phyloP scores from a whole-genome alignment of 2,329 filamentous ascomycete genomes.

The Colletotrichum eleusines region DNA sequence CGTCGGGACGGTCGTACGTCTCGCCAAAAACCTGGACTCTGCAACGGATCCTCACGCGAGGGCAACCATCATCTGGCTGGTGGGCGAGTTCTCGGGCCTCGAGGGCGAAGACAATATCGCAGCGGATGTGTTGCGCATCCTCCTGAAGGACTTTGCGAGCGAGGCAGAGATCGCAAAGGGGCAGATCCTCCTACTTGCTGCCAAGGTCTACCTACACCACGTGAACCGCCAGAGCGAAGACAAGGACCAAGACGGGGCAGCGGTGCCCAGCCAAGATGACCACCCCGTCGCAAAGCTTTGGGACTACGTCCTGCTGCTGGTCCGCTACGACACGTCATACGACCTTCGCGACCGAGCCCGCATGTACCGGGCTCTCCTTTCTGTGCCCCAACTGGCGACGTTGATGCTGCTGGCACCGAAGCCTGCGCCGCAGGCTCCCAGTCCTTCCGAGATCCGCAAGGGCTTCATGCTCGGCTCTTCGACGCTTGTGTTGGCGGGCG shows the following conservation, averaged over 20 bases:
- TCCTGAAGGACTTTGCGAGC: slow-evolving; percentile 85
- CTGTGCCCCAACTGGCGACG: slow-evolving; percentile 87
- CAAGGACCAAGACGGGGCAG: slow-evolving; percentile 51
- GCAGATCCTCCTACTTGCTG: slow-evolving; percentile 91
- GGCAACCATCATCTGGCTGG: slow-evolving; percentile 96
- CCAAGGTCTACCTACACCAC: slow-evolving; percentile 96
- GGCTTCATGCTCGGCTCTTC: slow-evolving; percentile 85
- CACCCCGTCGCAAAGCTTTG: slow-evolving; percentile 84
- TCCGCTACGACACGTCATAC: slow-evolving; percentile 94
- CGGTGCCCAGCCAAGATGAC: slow-evolving; percentile 56
- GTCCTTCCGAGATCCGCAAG: slow-evolving; percentile 85
- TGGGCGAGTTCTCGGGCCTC: slow-evolving; percentile 89
- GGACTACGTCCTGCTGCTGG: slow-evolving; percentile 85
- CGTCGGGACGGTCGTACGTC: slow-evolving; percentile 83
- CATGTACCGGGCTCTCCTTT: slow-evolving; percentile 86
- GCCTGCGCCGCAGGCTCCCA: slow-evolving; percentile 89
- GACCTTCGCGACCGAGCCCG: slow-evolving; percentile 92
- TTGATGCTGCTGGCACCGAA: slow-evolving; percentile 94
- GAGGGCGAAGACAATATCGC: slow-evolving; percentile 90
- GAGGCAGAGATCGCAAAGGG: slow-evolving; percentile 90
- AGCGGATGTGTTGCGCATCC: slow-evolving; percentile 88
- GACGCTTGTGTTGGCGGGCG: slow-evolving; percentile 84
- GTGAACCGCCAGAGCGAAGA: slow-evolving; percentile 72
- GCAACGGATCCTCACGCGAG: slow-evolving; percentile 89
- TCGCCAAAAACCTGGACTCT: slow-evolving; percentile 92